Evolutionary conservation across 805 yeast genomes (phyloP).

Genomic region (Candida krabiensis): DNA sequence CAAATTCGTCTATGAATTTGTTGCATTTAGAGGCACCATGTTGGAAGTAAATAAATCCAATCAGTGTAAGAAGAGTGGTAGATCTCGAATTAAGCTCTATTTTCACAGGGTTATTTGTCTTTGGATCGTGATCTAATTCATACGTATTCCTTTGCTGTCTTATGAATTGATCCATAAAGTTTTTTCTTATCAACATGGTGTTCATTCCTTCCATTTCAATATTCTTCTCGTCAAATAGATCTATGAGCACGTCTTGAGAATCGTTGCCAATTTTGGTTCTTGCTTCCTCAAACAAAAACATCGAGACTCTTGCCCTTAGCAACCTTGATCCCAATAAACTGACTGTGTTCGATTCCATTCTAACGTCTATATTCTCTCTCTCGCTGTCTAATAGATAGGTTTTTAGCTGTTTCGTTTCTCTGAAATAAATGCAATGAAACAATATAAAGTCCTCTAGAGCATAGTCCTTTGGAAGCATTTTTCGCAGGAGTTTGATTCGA

Average conservation of each 20-base stretch:
- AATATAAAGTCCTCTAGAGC: constrained; percentile 19
- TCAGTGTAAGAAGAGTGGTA: constrained; percentile 19
- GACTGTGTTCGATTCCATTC: constrained; percentile 9
- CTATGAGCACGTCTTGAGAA: constrained; percentile 6
- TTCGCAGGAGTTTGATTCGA: constrained; percentile 20
- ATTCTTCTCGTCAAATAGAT: constrained; percentile 6
- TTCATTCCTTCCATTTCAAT: constrained; percentile 4
- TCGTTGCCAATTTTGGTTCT: constrained; percentile 1
- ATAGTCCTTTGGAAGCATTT: constrained; percentile 25
- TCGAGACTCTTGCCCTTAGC: constrained; percentile 5
- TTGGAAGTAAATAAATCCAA: constrained; percentile 29
- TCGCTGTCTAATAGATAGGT: constrained; percentile 11
- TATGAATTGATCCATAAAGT: constrained; percentile 25
- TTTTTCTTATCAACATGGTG: constrained; percentile 10
- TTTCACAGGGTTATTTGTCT: constrained; percentile 14
- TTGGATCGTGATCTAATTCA: constrained; percentile 9
- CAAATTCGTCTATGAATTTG: constrained; percentile 29
- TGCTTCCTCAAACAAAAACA: constrained; percentile 8
- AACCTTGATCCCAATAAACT: constrained; percentile 9
- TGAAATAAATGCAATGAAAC: constrained; percentile 23
- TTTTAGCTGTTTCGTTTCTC: constrained; percentile 6
- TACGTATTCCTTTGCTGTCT: constrained; percentile 7
- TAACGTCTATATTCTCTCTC: constrained; percentile 4
- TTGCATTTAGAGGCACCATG: constrained; percentile 19
- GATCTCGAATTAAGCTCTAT: constrained; percentile 19